Base-by-base conservation (phyloP, 1,139 yeast genomes). In the Sugiyamaella paludigena region DNA sequence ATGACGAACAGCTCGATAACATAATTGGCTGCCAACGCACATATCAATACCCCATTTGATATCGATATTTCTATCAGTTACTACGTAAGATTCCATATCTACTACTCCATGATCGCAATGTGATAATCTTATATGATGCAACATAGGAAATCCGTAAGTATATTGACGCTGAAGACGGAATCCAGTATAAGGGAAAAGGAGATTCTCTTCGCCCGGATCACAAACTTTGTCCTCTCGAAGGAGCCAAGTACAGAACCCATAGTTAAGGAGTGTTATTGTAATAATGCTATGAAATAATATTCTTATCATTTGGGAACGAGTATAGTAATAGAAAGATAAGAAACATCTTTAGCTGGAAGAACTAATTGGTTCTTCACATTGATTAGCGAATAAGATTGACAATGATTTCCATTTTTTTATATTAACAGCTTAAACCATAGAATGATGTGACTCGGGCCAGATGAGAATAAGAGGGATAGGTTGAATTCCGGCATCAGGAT, bases 1-100 rank as follows among this genome's bases (percentile, higher is more conserved):
- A 30, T 83, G 68, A 52, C 92, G 70, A 1, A 88, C 87, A 54
- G 83, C 66, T 53, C 83, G 80, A 59, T 75, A 83, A 55, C 88
- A 83, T 12, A 67, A 70, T n/a, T 53, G 50, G 4, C 53, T 45
- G 28, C 50, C 48, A 51, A 80, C 57, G 55, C 87, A 81, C 49
- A 82, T 66, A 2, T 83, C 78, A 3, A 53, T 62, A 0, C 69
- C 70, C 87, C 88, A 83, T 43, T 72, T 70, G 26, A 80, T 68
- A 48, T 77, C 78, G 0, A 70, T 66, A 50, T 71, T 66, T 12
- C 73, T 61, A 27, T 62, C 59, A 1, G 74, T 65, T 44, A 69
- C 58, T 4, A 71, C 47, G 1, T 67, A 69, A 41, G 77, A 70
- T 41, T 74, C 78, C 61, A 74, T 76, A 45, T 75, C 77, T 2